Evolutionary conservation across 108 stramenopile species (phyloP), one percentile per base, ranked within the genome.

Genomic region (Nitzschia sp.): DNA sequence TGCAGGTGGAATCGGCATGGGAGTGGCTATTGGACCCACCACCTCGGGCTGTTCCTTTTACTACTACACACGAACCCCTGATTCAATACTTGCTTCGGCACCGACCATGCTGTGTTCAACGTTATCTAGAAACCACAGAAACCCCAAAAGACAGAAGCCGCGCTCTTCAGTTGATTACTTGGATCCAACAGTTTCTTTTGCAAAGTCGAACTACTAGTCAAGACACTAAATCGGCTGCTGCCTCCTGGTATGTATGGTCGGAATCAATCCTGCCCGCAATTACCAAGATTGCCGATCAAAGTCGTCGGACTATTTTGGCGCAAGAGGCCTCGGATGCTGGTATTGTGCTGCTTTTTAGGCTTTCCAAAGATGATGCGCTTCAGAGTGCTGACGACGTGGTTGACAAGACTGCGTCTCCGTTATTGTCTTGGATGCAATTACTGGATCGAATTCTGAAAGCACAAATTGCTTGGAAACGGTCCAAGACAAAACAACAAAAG

Each of bases 271-370:
- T 57, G 6, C 29, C 28, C 15, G 21, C 11, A 8, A 11, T 57
- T 3, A 18, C 29, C 3, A 28, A 6, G 3, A 24, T 57, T 4
- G 27, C 21, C n/a, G 56, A 57, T 4, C 56, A 53, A 51, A 28
- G 4, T 24, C 30, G 66, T 19, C 68, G 68, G 1, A 70, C 68
- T 13, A 26, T 57, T n/a, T 30, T 70, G 28, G 68, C 57, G 0
- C 68, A 70, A 19, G 32, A 28, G 31, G 42, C 68, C 18, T 70
- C 57, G 68, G 46, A 30, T 15, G 47, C 68, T 18, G 18, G 57
- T 23, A 32, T 59, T 6, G 23, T 53, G 2, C 21, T 71, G 21
- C 21, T 71, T 35, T 47, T 18, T 18, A 1, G 23, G 38, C 15
- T 59, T 18, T 31, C 31, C 57, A 1, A 2, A 8, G 15, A 27